Evolutionary conservation across 306 rosid genomes (phyloP), one percentile per base, ranked within the genome.

Genomic region (Pterocarpus macrocarpus): DNA sequence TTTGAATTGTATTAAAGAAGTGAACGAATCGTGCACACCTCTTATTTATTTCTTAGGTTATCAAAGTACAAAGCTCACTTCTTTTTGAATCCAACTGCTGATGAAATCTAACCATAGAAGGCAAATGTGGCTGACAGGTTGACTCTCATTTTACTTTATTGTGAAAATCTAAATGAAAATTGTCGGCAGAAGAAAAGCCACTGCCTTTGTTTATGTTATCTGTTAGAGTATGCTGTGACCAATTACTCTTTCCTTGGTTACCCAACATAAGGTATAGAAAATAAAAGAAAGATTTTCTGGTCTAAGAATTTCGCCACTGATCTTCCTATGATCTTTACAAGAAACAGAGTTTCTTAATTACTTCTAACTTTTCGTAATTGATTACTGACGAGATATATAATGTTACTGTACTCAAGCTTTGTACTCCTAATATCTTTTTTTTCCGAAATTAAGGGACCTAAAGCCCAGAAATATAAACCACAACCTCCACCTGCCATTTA

Each of bases 151-250:
- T 71, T 66, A 57, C 65, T 49, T 59, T 59, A 28, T 50, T 47
- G 77, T 47, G 56, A 73, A 66, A 73, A 12, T 53, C 14, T 30
- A 56, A 14, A 12, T 73, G n/a, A 58, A 57, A 81, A 59, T 15
- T 83, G 87, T 83, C 83, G 83, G 86, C 86, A 73, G 72, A 28
- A 69, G 62, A 65, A 39, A 57, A n/a, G 53, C 7, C 16, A 52
- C 45, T 35, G 11, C 61, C 30, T 43, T 71, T 63, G 58, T 63
- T 70, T 82, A 62, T 50, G 15, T 52, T 38, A 36, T 14, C 6
- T 34, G 7, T 66, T 12, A 50, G 39, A 64, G 35, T 52, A 64
- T 43, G 61, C 2, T 57, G 6, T 36, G 57, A 52, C 32, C 32
- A 3, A 28, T 65, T 56, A 11, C 44, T 36, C 41, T 7, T 7